These are phyloP conservation scores for Aspergillus ustus DNA, from an alignment of 2,329 filamentous ascomycete genomes.

Conservation along the genomic window DNA sequence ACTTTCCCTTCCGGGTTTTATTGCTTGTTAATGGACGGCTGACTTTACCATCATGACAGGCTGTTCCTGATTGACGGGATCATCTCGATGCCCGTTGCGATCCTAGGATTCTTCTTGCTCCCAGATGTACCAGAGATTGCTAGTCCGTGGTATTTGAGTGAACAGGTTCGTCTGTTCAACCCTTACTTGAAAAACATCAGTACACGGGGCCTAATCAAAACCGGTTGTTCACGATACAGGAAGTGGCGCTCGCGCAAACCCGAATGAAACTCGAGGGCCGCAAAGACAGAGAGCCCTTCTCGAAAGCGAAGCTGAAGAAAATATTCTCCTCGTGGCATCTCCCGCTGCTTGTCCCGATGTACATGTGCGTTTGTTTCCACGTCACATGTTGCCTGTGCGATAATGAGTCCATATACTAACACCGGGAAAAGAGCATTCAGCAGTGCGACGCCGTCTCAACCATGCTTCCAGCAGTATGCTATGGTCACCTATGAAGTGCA, in stretches of 20 bases:
- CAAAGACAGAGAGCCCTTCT: slow-evolving; percentile 51
- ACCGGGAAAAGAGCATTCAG: too few relatives aligned
- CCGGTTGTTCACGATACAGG: slow-evolving; percentile 26
- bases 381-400: too few relatives aligned
- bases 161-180: slow-evolving; percentile 31
- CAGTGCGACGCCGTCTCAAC: too few relatives aligned
- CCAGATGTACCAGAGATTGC: slow-evolving; percentile 58
- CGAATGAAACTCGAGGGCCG: slow-evolving; percentile 58
- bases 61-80: slow-evolving; percentile 60
- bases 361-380: slow-evolving; percentile 49
- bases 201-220: neutral
- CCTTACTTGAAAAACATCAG: neutral
- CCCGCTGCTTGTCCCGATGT: slow-evolving; percentile 61
- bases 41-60: slow-evolving; percentile 30
- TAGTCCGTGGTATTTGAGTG: slow-evolving; percentile 53
- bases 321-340: slow-evolving; percentile 70
- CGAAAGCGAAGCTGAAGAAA: slow-evolving; percentile 58
- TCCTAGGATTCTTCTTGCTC: slow-evolving; percentile 54
- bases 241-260: slow-evolving; percentile 52
- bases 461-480: too few relatives aligned
- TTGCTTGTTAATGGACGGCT: too few relatives aligned
- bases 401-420: too few relatives aligned
- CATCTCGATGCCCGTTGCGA: slow-evolving; percentile 58
- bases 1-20: too few relatives aligned
- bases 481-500: too few relatives aligned